phyloP scores from a whole-genome alignment of 805 yeast species.

The Spathaspora passalidarum region DNA sequence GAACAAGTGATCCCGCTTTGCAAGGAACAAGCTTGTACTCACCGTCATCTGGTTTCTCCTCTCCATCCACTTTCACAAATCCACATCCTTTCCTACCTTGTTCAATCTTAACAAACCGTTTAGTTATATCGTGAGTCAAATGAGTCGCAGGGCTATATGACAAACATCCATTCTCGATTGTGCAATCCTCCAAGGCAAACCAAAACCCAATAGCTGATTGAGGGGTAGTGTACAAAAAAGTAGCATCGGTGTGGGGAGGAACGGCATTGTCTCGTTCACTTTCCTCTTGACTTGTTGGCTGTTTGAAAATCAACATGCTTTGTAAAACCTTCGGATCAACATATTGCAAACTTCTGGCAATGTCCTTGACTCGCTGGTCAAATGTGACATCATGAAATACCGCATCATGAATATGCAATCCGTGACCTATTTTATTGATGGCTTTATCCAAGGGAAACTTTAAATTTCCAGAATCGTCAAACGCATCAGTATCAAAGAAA shows the following conservation, averaged over 20 bases:
- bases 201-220: constrained; percentile 74
- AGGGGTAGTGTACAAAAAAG: constrained; percentile 70
- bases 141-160: constrained; percentile 72
- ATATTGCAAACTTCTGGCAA: constrained; percentile 52
- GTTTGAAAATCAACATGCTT: constrained; percentile 77
- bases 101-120: constrained; percentile 59
- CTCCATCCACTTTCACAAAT: constrained; percentile 40
- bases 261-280: constrained; percentile 50
- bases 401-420: constrained; percentile 57
- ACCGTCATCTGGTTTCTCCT: constrained; percentile 24
- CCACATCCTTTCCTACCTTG: constrained; percentile 54
- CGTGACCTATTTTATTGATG: constrained; percentile 79
- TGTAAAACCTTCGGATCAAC: constrained; percentile 71
- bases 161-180: constrained; percentile 63
- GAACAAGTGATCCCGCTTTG: constrained; percentile 67
- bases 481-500: constrained; percentile 72
- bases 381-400: constrained; percentile 51
- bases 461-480: constrained; percentile 51
- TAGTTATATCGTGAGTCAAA: constrained; percentile 49
- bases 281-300: constrained; percentile 38
- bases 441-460: constrained; percentile 52
- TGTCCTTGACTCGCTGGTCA: constrained; percentile 46
- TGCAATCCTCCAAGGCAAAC: constrained; percentile 78
- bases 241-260: constrained; percentile 76
- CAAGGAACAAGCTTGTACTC: constrained; percentile 49